Conservation (phyloP, 257 asterid genomes). For the Capsicum chinense region DNA sequence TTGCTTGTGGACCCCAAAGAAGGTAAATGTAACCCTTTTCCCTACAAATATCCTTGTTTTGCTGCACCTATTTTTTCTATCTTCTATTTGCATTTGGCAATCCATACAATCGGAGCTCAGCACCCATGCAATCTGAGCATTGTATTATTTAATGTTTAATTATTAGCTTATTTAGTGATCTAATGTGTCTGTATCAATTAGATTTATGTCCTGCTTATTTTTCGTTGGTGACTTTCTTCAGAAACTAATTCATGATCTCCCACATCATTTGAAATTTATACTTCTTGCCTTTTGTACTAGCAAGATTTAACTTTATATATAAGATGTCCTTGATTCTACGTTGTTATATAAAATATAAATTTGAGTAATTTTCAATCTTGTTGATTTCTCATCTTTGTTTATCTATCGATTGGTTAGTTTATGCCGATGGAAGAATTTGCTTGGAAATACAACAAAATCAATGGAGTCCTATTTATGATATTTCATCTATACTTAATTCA, state of each 20-base stretch:
- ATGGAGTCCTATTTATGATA: conserved; percentile 95
- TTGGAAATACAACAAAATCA: conserved; percentile 90
- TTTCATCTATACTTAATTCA: conserved; percentile 91
- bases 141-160: not conserved
- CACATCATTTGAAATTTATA: not conserved
- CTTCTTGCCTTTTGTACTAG: not conserved
- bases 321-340: not conserved
- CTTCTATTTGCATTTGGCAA: not conserved
- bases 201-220: not conserved
- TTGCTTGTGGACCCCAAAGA: not conserved
- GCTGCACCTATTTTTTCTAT: not conserved
- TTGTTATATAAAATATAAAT: not conserved
- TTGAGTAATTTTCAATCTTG: conserved; percentile 8
- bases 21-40: not conserved
- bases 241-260: conserved; percentile 12
- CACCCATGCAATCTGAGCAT: not conserved
- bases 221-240: not conserved
- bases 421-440: conserved; percentile 97
- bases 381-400: not conserved
- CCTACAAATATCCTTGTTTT: not conserved
- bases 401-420: conserved; percentile 51
- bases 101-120: not conserved
- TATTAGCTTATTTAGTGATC: conserved; percentile 8
- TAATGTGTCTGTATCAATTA: not conserved
- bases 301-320: not conserved